Evolutionary conservation across 352 stramenopile genomes (phyloP).

Genomic region (Phytophthora capsici): DNA sequence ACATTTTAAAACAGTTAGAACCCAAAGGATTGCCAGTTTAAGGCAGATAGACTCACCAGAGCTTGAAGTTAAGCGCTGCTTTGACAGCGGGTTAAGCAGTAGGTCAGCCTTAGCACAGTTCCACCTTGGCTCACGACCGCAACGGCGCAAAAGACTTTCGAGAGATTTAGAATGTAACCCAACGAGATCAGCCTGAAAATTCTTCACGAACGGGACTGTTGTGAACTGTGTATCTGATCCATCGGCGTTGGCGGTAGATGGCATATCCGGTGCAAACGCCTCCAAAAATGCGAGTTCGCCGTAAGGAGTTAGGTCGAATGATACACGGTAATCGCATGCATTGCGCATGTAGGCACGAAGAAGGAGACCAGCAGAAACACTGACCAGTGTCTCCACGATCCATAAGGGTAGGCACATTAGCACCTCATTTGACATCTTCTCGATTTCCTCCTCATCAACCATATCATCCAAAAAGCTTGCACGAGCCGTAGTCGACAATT

Average conservation of each 20-base stretch:
- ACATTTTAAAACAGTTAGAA: conserved; percentile 13
- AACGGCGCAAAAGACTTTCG: conserved; percentile 57
- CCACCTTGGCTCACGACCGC: conserved; percentile 79
- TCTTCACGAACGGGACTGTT: conserved; percentile 63
- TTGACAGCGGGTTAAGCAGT: conserved; percentile 72
- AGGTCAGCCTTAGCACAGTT: conserved; percentile 78
- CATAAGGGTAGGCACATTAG: conserved; percentile 68
- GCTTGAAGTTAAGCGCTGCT: conserved; percentile 64
- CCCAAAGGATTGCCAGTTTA: neutral
- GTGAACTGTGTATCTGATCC: conserved; percentile 31
- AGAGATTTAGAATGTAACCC: conserved; percentile 60
- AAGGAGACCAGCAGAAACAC: conserved; percentile 62
- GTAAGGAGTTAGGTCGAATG: conserved; percentile 84
- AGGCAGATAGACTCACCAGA: conserved; percentile 44
- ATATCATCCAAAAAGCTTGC: conserved; percentile 6
- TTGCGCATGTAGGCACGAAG: conserved; percentile 80
- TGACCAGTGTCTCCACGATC: conserved; percentile 74
- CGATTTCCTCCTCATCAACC: conserved; percentile 15
- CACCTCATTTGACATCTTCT: conserved; percentile 35
- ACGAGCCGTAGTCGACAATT: conserved; percentile 26
- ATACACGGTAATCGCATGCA: conserved; percentile 78
- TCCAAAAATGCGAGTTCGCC: conserved; percentile 79
- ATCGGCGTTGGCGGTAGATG: conserved; percentile 11
- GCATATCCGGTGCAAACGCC: conserved; percentile 67
- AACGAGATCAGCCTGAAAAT: conserved; percentile 64